Conservation (phyloP, 2,329 filamentous ascomycete genomes). For the Fusarium drepaniforme region DNA sequence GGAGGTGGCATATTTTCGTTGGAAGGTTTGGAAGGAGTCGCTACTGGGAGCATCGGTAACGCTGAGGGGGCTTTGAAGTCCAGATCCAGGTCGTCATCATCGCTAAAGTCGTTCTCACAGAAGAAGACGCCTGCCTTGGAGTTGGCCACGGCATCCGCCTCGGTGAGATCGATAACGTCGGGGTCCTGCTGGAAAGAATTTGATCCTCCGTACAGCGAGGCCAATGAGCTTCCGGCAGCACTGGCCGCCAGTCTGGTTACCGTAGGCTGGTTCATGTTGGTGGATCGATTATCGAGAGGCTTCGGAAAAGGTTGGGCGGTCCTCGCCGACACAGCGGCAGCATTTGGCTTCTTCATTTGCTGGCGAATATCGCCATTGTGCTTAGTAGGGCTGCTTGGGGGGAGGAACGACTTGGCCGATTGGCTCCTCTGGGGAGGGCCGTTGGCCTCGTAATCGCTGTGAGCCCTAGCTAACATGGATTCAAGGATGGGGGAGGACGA, state of each 20-base stretch:
- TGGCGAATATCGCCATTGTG: slow-evolving; percentile 62
- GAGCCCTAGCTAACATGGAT: slow-evolving; percentile 53
- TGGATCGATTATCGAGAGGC: slow-evolving; percentile 45
- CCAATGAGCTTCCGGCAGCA: slow-evolving; percentile 46
- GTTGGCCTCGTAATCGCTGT: slow-evolving; percentile 54
- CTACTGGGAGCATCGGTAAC: slow-evolving; percentile 53
- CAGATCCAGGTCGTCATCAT: slow-evolving; percentile 81
- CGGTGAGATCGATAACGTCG: slow-evolving; percentile 51
- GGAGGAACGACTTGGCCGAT: slow-evolving; percentile 66
- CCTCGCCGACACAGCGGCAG: slow-evolving; percentile 56
- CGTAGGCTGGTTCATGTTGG: slow-evolving; percentile 48
- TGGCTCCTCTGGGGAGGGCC: slow-evolving; percentile 48
- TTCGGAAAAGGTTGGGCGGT: slow-evolving; percentile 44
- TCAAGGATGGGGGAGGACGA: slow-evolving; percentile 32
- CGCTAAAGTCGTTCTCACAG: slow-evolving; percentile 87
- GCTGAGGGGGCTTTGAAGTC: slow-evolving; percentile 73
- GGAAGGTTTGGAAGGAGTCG: slow-evolving; percentile 33
- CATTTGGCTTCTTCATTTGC: slow-evolving; percentile 60
- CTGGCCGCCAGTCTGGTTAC: slow-evolving; percentile 20
- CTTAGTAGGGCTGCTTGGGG: slow-evolving; percentile 66
- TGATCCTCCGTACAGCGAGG: slow-evolving; percentile 58
- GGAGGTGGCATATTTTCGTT: slow-evolving; percentile 45
- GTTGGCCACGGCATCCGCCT: slow-evolving; percentile 44
- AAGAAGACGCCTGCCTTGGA: slow-evolving; percentile 65
- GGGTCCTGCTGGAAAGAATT: slow-evolving; percentile 59